Conservation (phyloP, 2,329 filamentous ascomycete genomes). For the Pestalotiopsis sp. region DNA sequence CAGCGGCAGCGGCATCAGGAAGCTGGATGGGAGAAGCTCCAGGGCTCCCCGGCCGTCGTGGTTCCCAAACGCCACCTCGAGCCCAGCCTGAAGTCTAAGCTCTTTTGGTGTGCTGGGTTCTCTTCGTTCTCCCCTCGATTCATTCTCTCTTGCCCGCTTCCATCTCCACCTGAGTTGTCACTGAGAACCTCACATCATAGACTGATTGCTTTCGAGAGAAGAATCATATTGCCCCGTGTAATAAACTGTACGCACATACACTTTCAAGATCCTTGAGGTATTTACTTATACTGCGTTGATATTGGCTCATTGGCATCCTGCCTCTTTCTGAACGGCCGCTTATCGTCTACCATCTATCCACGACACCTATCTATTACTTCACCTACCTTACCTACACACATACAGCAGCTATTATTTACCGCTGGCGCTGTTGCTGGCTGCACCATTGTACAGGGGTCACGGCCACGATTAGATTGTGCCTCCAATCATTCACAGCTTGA, state of each 20-base stretch:
- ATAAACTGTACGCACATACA: background rate
- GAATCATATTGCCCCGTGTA: background rate
- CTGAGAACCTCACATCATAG: background rate
- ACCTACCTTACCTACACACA: background rate
- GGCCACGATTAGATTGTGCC: slow-evolving; percentile 15
- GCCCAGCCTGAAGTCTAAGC: background rate
- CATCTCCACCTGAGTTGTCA: background rate
- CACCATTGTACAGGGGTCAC: background rate
- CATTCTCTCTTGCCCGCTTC: background rate
- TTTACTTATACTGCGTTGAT: background rate
- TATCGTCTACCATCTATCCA: background rate
- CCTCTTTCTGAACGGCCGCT: background rate
- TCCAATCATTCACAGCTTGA: slow-evolving; percentile 10
- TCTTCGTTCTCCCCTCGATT: background rate
- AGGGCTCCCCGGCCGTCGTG: background rate
- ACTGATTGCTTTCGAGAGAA: background rate
- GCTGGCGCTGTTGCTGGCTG: background rate
- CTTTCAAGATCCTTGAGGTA: background rate
- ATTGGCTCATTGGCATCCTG: background rate
- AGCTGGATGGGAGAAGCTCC: background rate
- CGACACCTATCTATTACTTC: background rate
- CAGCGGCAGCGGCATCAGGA: background rate
- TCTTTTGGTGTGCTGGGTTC: background rate
- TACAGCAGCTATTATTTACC: too few species aligned
- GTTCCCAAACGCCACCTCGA: background rate